Percentiles rank a stretch among this genome's conserved stretches.
Evolutionary conservation across 2,329 filamentous ascomycete species (phyloP).

Genomic region (Fusarium lateritium): DNA sequence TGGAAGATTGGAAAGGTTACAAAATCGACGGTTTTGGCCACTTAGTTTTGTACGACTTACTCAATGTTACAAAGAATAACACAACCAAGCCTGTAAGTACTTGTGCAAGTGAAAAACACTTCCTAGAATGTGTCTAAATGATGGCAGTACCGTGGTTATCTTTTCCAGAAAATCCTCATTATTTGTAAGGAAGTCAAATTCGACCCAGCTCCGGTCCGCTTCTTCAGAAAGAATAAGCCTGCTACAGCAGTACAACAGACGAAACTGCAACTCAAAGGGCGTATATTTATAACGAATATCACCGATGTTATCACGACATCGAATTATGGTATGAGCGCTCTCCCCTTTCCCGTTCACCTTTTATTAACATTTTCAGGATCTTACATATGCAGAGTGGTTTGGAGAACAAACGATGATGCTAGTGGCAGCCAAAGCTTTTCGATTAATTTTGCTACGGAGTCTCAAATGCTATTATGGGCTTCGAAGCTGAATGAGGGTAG

Average conservation of each 20-base stretch:
- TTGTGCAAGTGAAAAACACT: neutral
- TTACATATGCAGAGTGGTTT: too few species aligned
- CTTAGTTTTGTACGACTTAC: neutral
- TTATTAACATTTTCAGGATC: neutral
- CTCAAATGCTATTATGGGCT: neutral
- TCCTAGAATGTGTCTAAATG: too few species aligned
- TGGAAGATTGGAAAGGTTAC: neutral
- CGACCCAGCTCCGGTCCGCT: accelerated
- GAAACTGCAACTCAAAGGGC: neutral
- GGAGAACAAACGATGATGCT: too few species aligned
- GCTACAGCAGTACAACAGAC: neutral
- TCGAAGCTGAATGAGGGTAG: neutral
- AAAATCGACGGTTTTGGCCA: neutral
- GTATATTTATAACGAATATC: neutral
- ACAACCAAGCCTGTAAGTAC: neutral
- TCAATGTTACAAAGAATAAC: neutral
- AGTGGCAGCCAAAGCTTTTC: neutral
- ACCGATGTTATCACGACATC: neutral
- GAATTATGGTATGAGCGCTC: neutral
- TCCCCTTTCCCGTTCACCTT: neutral
- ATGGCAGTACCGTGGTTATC: neutral
- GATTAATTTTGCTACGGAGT: neutral
- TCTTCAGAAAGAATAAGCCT: neutral
- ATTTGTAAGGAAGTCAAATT: neutral
- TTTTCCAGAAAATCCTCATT: neutral